Evolutionary conservation across 805 yeast genomes (phyloP).

Genomic region (Jamesozyma lodderae): DNA sequence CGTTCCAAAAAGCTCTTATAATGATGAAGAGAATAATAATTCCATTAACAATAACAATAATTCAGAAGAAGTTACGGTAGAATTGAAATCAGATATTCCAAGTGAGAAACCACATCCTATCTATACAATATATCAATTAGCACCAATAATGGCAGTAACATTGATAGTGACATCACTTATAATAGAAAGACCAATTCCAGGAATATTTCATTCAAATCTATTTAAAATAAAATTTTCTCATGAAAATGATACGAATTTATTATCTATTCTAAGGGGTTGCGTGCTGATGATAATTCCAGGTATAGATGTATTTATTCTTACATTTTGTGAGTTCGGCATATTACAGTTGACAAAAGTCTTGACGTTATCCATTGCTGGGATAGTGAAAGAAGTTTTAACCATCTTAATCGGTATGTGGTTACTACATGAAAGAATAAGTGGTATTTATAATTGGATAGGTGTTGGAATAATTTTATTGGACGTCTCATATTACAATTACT

Average conservation of each 20-base stretch:
- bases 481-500: slow-evolving; percentile 75
- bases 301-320: slow-evolving; percentile 78
- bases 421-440: slow-evolving; percentile 59
- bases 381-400: slow-evolving; percentile 84
- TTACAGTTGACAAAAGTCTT: slow-evolving; percentile 74
- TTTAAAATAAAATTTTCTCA: slow-evolving; percentile 12
- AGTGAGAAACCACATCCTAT: slow-evolving; percentile 54
- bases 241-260: slow-evolving; percentile 5
- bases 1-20: slow-evolving; percentile 29
- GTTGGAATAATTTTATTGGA: slow-evolving; percentile 65
- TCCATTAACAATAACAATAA: neutral
- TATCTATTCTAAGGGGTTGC: slow-evolving; percentile 43
- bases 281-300: slow-evolving; percentile 71
- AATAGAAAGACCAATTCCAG: slow-evolving; percentile 51
- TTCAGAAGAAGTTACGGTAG: neutral
- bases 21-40: neutral
- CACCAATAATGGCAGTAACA: slow-evolving; percentile 72
- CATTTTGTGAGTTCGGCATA: slow-evolving; percentile 76
- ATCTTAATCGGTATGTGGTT: slow-evolving; percentile 57
- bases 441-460: slow-evolving; percentile 63
- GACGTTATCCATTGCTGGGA: slow-evolving; percentile 84
- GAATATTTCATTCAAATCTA: slow-evolving; percentile 17
- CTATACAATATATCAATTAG: slow-evolving; percentile 68
- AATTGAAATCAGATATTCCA: neutral
- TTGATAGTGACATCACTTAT: slow-evolving; percentile 53